Evolutionary conservation across 306 rosid genomes (phyloP), one percentile per base, ranked within the genome.

Genomic region (Prunus davidiana): DNA sequence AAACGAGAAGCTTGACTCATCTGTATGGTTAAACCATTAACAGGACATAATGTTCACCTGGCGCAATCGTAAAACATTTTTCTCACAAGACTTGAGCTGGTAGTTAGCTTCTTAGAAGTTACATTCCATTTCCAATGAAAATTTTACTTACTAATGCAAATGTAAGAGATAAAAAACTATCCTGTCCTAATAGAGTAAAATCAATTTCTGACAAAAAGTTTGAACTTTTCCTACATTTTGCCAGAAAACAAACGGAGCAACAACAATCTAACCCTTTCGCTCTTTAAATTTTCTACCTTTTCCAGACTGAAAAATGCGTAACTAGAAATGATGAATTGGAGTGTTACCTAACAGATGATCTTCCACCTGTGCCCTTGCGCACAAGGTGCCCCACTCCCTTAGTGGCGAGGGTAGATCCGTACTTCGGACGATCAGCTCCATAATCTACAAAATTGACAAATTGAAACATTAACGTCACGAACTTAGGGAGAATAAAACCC

Each of bases 321-420:
- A 66, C 49, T 14, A 5, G 28, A 75, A 67, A 75, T 51, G 70
- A 24, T 27, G 27, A 28, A 32, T 32, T 66, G 24, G 58, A 58
- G 38, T 32, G 41, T 49, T 74, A 92, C 99, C 99, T 96, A 32
- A 96, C 99, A 43, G 99, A 96, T 12, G 99, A 96, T 83, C 99
- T 88, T 70, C 99, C 99, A 71, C 99, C 99, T 1, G 99, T 96
- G 77, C 99, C 99, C 93, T 92, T 96, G 84, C 97, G 93, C 61
- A 96, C 89, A 41, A 92, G 88, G 88, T 89, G 92, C 6, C 99
- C 98, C 7, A 78, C 91, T 46, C 97, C 99, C 87, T 88, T 87
- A 28, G 91, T 69, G 54, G 98, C 87, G 65, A 96, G 75, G 57
- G 87, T 84, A 30, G 99, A 92, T 34, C 77, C 96, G 80, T 34